These are phyloP conservation scores for Trametes villosa DNA, from an alignment of 768 basidiomycete genomes.

Conservation along the genomic window DNA sequence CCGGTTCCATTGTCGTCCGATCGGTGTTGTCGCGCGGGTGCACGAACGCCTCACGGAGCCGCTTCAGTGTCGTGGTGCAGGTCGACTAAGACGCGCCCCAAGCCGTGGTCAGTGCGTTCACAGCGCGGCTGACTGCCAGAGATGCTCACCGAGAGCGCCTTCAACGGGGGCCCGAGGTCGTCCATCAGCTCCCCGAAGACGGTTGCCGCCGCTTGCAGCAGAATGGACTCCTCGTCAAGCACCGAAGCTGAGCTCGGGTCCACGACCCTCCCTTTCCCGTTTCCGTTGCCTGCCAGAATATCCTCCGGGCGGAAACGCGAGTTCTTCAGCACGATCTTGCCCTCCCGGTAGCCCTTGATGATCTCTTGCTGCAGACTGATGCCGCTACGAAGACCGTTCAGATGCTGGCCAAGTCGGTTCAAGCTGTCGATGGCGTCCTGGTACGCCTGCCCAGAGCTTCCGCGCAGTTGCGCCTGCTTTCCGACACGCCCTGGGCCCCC, in stretches of 20 bases:
- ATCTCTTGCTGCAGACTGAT: conserved; percentile 85
- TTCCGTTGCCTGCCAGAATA: neutral
- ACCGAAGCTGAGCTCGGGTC: neutral
- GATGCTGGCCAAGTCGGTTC: conserved; percentile 90
- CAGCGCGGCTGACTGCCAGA: too few relatives aligned
- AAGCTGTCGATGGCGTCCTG: conserved; percentile 87
- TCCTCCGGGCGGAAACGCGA: neutral
- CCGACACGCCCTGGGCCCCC: conserved; percentile 31
- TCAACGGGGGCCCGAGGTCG: conserved; percentile 78
- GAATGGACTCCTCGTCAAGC: conserved; percentile 42
- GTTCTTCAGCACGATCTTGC: conserved; percentile 44
- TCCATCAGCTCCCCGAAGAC: conserved; percentile 83
- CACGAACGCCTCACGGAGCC: conserved; percentile 69
- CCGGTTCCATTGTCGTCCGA: conserved; percentile 15
- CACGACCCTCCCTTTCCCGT: conserved; percentile 28
- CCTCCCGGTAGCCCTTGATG: conserved; percentile 58
- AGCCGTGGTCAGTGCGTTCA: neutral
- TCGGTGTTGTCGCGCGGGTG: conserved; percentile 38
- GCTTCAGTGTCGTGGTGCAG: conserved; percentile 61
- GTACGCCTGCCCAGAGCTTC: conserved; percentile 61
- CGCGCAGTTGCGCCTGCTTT: conserved; percentile 11
- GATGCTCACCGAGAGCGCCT: conserved; percentile 67
- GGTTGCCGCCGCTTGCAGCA: conserved; percentile 63
- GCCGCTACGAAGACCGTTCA: conserved; percentile 87
- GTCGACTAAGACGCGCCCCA: conserved; percentile 48